A percentile compares a stretch with the other conserved stretches of the same genome.
Evolutionary conservation across 202 grass and related monocot genomes (phyloP).

Genomic region (Setaria italica): DNA sequence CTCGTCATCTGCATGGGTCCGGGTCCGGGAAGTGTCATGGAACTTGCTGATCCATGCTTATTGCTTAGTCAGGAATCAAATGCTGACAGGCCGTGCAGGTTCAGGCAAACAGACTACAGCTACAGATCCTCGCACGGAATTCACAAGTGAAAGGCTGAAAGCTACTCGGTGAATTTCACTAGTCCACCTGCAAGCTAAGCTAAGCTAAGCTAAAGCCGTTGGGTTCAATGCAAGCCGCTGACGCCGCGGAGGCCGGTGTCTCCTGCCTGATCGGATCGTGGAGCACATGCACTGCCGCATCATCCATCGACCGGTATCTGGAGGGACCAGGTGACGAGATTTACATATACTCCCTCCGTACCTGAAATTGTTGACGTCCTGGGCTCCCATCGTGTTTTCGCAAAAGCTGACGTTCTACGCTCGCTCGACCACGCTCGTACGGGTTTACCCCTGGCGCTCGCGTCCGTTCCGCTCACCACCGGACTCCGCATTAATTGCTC

Average conservation of each 20-base stretch:
- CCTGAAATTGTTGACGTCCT: no score
- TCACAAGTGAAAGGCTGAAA: background rate
- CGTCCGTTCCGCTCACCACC: no score
- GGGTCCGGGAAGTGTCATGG: conserved; percentile 5
- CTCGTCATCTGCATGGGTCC: background rate
- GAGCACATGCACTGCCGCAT: conserved; percentile 27
- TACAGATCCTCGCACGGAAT: background rate
- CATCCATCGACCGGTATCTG: background rate
- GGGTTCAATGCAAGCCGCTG: background rate
- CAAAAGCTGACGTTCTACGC: no score
- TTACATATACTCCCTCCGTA: background rate
- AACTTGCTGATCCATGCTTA: conserved; percentile 31
- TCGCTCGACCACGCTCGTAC: no score
- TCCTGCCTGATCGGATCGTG: background rate
- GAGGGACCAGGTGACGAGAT: background rate
- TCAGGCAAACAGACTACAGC: background rate
- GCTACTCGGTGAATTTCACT: background rate
- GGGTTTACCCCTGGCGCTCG: no score
- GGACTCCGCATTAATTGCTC: no score
- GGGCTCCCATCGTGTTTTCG: no score
- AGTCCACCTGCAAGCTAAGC: background rate
- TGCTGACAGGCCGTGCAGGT: background rate
- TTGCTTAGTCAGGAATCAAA: background rate
- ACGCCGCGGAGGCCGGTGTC: background rate
- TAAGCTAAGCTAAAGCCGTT: background rate